These are phyloP conservation scores for Wickerhamiella brachini DNA, from an alignment of 805 yeast genomes.

Conservation along the genomic window DNA sequence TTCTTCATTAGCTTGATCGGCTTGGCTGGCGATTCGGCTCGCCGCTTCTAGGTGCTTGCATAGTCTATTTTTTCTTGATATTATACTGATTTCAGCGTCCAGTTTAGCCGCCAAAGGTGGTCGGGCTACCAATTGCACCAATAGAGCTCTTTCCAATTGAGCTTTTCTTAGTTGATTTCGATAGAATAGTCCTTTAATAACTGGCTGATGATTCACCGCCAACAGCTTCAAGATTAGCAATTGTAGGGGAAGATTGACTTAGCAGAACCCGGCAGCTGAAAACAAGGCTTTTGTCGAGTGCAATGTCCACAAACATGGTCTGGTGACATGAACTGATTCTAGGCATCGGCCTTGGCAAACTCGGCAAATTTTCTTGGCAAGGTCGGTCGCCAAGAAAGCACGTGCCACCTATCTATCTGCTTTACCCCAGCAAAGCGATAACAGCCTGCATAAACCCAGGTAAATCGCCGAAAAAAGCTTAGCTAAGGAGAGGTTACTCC, in stretches of 20 bases:
- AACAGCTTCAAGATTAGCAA: too few species aligned
- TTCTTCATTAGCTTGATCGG: conserved; percentile 15
- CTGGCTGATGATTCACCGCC: too few species aligned
- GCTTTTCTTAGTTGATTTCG: too few species aligned
- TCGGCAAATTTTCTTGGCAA: background rate
- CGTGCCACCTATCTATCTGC: background rate
- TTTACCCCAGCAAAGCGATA: background rate
- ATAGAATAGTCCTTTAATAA: too few species aligned
- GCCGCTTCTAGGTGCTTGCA: background rate
- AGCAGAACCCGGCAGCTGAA: too few species aligned
- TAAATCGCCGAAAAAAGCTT: background rate
- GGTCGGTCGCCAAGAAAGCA: background rate
- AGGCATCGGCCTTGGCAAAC: background rate
- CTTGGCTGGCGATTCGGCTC: conserved; percentile 16
- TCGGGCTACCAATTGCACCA: too few species aligned
- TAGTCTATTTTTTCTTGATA: background rate
- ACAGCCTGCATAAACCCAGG: background rate
- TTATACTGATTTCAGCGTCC: too few species aligned
- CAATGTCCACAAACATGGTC: too few species aligned
- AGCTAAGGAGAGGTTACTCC: background rate
- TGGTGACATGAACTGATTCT: background rate
- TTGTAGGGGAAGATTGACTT: too few species aligned
- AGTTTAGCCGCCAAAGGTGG: too few species aligned
- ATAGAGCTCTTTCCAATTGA: too few species aligned
- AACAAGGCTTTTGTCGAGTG: too few species aligned